phyloP scores from a whole-genome alignment of 768 basidiomycete genomes.

The Suillus americanus region DNA sequence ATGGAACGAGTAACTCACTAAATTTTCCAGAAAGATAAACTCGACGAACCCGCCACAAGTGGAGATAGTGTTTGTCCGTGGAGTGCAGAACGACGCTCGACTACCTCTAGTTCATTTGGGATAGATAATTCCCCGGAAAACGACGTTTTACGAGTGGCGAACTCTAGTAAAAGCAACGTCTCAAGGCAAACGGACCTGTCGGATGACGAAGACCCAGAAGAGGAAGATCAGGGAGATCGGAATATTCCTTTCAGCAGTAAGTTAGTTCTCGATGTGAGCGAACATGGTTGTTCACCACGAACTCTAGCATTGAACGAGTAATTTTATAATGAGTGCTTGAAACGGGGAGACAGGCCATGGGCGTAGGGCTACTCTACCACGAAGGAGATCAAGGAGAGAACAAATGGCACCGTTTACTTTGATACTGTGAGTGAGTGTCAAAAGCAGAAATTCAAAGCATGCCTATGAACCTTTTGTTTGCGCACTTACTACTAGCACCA shows the following conservation, averaged over 20 bases:
- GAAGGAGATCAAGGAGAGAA: constrained; percentile 27
- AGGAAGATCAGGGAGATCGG: constrained; percentile 3
- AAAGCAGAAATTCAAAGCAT: background rate
- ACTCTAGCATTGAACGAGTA: constrained; percentile 19
- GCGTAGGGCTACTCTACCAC: constrained; percentile 30
- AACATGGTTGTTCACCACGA: constrained; percentile 4
- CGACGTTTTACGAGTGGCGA: background rate
- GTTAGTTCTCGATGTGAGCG: constrained; percentile 15
- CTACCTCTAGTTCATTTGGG: background rate
- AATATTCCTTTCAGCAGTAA: constrained; percentile 29
- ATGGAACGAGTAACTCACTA: constrained; percentile 10
- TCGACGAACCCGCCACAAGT: background rate
- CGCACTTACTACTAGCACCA: background rate
- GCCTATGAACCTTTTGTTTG: background rate
- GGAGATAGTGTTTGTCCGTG: background rate
- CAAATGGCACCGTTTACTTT: background rate
- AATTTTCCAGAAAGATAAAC: constrained; percentile 15
- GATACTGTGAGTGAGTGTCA: background rate
- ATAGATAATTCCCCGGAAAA: background rate
- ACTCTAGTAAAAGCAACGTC: background rate
- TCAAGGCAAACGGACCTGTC: constrained; percentile 5
- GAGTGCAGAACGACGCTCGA: constrained; percentile 3
- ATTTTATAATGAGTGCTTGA: constrained; percentile 16
- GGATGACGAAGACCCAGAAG: constrained; percentile 19
- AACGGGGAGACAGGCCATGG: constrained; percentile 18